These are phyloP conservation scores for Capillidium rhysosporum DNA, from an alignment of 371 early-diverging fungal species.

Conservation along the genomic window DNA sequence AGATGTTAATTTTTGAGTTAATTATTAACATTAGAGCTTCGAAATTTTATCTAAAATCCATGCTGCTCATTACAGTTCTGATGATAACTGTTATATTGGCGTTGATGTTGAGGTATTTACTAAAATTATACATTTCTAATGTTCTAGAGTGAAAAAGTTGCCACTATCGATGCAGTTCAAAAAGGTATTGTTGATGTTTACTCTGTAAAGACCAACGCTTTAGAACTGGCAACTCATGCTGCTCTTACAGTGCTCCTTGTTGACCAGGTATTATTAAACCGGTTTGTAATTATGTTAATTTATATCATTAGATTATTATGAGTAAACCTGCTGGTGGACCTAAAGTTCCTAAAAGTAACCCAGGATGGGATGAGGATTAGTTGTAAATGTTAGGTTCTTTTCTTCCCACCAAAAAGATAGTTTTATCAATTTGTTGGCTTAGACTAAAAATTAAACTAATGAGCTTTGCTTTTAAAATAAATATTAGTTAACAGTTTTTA, in stretches of 20 bases:
- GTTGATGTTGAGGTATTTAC: conserved; percentile 50
- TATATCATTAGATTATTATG: conserved; percentile 66
- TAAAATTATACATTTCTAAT: conserved; percentile 9
- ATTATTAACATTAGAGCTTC: conserved; percentile 26
- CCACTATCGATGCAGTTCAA: conserved; percentile 55
- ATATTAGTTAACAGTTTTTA: too few relatives aligned
- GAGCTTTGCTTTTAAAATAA: too few relatives aligned
- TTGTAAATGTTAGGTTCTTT: too few relatives aligned
- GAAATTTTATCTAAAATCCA: conserved; percentile 82
- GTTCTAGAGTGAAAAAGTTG: conserved; percentile 32
- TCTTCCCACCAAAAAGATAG: too few relatives aligned
- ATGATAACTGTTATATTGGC: conserved; percentile 27
- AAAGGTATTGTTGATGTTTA: conserved; percentile 62
- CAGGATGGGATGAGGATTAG: conserved; percentile 83
- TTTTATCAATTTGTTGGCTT: too few relatives aligned
- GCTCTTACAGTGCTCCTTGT: conserved; percentile 89
- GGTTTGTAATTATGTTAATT: neutral
- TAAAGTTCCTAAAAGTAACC: conserved; percentile 71
- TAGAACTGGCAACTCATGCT: conserved; percentile 78
- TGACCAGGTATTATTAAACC: conserved; percentile 47
- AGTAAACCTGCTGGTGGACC: conserved; percentile 94
- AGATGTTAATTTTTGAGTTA: conserved; percentile 11
- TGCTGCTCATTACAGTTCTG: conserved; percentile 74
- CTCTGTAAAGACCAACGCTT: conserved; percentile 64
- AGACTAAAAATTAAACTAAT: too few relatives aligned